These are phyloP conservation scores for Paspalum notatum DNA, from an alignment of 176 grass and related monocot genomes.

Conservation along the genomic window DNA sequence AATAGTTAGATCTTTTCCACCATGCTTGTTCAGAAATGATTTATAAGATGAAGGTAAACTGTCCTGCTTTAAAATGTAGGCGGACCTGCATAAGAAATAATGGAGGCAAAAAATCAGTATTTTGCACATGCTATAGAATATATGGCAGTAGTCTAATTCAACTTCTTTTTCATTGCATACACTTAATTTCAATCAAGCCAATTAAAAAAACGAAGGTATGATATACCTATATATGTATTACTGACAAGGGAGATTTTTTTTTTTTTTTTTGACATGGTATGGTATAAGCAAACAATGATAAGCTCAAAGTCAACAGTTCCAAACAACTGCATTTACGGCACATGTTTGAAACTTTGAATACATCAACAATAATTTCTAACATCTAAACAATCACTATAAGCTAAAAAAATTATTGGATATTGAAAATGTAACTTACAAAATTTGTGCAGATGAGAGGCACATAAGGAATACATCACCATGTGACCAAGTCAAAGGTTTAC, in stretches of 20 bases:
- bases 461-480: constrained; percentile 97
- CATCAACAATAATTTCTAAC: not conserved
- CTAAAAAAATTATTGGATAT: constrained; percentile 7
- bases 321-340: constrained; percentile 9
- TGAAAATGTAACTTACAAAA: constrained; percentile 69
- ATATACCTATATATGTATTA: not conserved
- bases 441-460: constrained; percentile 95
- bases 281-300: constrained; percentile 1
- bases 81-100: constrained; percentile 60
- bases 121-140: not conserved
- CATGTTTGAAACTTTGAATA: not conserved
- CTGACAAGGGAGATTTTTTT: not conserved
- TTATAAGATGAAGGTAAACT: constrained; percentile 91
- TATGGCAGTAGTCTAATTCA: not conserved
- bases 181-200: no score
- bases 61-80: constrained; percentile 87
- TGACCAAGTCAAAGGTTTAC: constrained; percentile 96
- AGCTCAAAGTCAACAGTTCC: not conserved
- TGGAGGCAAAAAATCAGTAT: constrained; percentile 10
- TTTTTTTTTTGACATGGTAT: not conserved
- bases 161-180: no score
- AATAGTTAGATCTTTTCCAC: constrained; percentile 82
- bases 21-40: constrained; percentile 90
- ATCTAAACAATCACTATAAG: constrained; percentile 5
- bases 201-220: not conserved